Base-by-base conservation (phyloP, 768 basidiomycete genomes). In the Hygrocybe punicea region DNA sequence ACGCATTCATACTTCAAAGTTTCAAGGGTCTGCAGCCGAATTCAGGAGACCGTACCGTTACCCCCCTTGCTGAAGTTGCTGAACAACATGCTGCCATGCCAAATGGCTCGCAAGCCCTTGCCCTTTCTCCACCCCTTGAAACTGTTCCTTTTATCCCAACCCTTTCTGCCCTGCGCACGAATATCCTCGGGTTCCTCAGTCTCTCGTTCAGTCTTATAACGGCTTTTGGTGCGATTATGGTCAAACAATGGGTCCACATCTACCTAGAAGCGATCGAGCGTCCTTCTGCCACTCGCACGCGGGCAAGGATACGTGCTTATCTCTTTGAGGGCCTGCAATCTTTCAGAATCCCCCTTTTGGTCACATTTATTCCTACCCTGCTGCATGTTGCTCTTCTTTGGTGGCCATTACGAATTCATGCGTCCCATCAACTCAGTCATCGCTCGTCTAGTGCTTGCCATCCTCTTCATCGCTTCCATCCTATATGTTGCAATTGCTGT, bases 361-460 rank as follows among this genome's bases (percentile, higher is more conserved):
- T 81, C 8, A 72, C 76, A 29, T 56, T 67, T 11, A 73, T 79
- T 13, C 80, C 80, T 2, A 65, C 74, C 21, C 72, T 82, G 13
- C 73, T 82, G 19, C 81, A 82, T 59, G 63, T 77, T 11, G 77
- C 69, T 82, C 6, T 82, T 82, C 66, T 76, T 84, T 63, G 73
- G 76, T 39, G 76, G 78, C 46, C 68, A 82, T 24, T 66, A 80
- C 25, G 67, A 72, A 17, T 79, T 82, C 63, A 65, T 81, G 34
- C 67, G 63, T 55, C 67, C 74, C 9, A 62, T 80, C 13, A 76
- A 76, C 58, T 10, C 59, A 13, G 59, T 54, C n/a, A 64, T 78
- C 56, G 68, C 68, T 29, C 11, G 21, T 19, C 14, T 48, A 17
- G 25, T 25, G 11, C 24, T 48, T 14, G 47, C 14, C 47, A 19